Conservation (phyloP, 371 early-diverging fungal genomes). For the Actinomucor elegans region DNA sequence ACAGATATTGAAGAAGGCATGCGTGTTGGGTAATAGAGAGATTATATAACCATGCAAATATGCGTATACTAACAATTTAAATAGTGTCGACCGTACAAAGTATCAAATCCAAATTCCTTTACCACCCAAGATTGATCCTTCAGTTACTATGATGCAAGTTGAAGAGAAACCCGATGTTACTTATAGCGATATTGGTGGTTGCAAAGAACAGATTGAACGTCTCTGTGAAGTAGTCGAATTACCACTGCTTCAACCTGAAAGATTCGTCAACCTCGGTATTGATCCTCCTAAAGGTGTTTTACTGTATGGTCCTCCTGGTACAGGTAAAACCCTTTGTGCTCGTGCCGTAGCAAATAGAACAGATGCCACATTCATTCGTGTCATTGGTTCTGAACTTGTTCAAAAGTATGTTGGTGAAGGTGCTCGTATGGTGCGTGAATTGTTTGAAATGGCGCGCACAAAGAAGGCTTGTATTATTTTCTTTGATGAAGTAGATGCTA, state of each 20-base stretch:
- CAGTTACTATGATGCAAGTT: constrained; percentile 99
- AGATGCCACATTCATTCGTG: constrained; percentile 99
- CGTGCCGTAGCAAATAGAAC: constrained; percentile 99
- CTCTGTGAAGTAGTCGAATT: constrained; percentile 99
- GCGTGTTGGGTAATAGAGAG: constrained; percentile 96
- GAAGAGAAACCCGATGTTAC: constrained; percentile 99
- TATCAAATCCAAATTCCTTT: constrained; percentile 97
- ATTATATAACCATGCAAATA: too few species aligned
- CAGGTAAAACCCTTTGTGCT: constrained; percentile 99
- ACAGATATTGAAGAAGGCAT: constrained; percentile 99
- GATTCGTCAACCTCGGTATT: constrained; percentile 99
- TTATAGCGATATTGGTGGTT: constrained; percentile 99
- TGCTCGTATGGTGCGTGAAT: constrained; percentile 98
- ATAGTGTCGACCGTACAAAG: constrained; percentile 97
- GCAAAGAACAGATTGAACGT: constrained; percentile 99
- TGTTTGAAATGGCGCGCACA: constrained; percentile 99
- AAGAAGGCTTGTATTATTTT: constrained; percentile 91
- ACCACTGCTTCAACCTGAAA: constrained; percentile 99
- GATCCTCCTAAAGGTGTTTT: constrained; percentile 99
- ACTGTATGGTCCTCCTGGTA: constrained; percentile 99
- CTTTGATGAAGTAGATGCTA: constrained; percentile 99
- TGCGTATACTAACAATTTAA: too few species aligned
- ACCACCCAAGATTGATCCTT: constrained; percentile 95
- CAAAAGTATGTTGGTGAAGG: constrained; percentile 99
- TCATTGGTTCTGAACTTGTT: constrained; percentile 99